These are phyloP conservation scores for Penicillium sp. DNA, from an alignment of 2,329 filamentous ascomycete genomes.

Conservation along the genomic window DNA sequence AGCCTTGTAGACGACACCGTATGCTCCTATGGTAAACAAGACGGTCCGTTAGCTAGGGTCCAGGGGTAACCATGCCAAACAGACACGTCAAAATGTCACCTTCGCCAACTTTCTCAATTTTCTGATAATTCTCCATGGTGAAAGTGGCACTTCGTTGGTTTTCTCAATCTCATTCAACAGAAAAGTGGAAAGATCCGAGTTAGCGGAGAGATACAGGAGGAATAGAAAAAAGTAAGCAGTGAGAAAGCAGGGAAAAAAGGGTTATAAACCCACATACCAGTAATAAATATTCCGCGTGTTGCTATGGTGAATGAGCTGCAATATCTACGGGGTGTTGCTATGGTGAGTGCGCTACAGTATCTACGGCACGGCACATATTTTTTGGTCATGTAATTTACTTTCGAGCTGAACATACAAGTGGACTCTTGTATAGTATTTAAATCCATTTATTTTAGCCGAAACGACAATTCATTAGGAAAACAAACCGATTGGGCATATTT, in stretches of 20 bases:
- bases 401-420: background rate
- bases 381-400: background rate
- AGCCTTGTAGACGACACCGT: conserved; percentile 94
- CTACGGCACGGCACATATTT: background rate
- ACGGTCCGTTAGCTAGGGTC: conserved; percentile 15
- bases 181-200: background rate
- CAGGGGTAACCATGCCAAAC: conserved; percentile 33
- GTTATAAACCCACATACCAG: background rate
- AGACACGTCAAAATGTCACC: conserved; percentile 52
- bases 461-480: too few species aligned
- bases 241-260: background rate
- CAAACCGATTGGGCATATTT: too few species aligned
- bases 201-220: background rate
- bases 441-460: too few species aligned
- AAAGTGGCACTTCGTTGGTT: background rate
- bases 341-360: background rate
- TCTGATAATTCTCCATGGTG: conserved; percentile 91
- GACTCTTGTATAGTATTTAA: too few species aligned
- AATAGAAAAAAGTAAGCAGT: background rate
- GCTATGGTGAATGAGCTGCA: background rate
- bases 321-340: background rate
- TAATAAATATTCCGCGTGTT: background rate
- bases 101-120: conserved; percentile 94
- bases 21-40: conserved; percentile 66
- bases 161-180: background rate